Base-by-base conservation (phyloP, 2,329 filamentous ascomycete species). In the Cryphonectria parasitica region DNA sequence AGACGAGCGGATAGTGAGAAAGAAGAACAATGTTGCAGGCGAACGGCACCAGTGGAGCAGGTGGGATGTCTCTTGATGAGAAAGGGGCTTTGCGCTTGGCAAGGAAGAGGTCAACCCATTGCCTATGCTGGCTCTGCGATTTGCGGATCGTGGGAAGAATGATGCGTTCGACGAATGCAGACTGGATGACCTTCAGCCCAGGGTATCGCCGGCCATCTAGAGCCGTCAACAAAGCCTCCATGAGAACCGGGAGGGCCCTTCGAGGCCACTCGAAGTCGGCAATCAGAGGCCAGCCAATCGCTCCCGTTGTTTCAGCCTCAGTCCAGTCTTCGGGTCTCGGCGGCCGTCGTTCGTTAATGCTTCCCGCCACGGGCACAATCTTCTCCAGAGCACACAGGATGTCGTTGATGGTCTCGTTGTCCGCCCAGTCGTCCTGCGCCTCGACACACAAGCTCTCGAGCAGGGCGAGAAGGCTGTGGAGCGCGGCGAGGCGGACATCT, bases 341-440 rank as follows among this genome's bases (percentile, higher is more conserved):
- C 0, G 69, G 69, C 10, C 69, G 69, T 11, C 36, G 36, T 54
- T 70, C 69, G n/a, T 70, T 68, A n/a, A 70, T 68, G 69, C 69
- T 70, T 1, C 65, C 69, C 25, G 60, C 65, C 10, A 70, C 60
- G 15, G 69, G 69, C 3, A 68, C 60, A 17, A 68, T 39, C 2
- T 60, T 60, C 31, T 70, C 43, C 39, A 70, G 17, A 15, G 69
- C 60, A 6, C 22, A 6, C 69, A 70, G 67, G 15, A 70, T 68
- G 17, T 56, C 56, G 58, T 36, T 49, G 5, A 68, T 43, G 22
- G 60, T 28, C 0, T 45, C 58, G 4, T 49, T 39, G 3, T 36
- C 39, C 15, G 43, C 22, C 49, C 34, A 6, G 5, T 39, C 39
- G 52, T 36, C 69, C 15, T 60, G 45, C 6, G 60, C 25, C 28